These are phyloP conservation scores for Fragilariopsis cylindrus DNA, from an alignment of 108 stramenopile genomes.

Conservation along the genomic window DNA sequence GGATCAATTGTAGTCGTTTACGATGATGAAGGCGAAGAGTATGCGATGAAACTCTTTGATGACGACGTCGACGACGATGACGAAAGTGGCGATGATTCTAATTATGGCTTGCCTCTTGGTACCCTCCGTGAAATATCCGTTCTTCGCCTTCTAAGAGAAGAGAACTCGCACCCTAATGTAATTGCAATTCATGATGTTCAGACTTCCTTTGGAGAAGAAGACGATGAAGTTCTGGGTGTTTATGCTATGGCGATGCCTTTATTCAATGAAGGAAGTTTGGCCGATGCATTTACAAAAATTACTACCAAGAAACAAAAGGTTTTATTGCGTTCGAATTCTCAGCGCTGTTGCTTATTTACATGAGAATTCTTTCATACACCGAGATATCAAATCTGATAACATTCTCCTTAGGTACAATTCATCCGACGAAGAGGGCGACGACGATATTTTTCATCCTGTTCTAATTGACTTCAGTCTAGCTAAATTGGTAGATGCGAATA, in stretches of 20 bases:
- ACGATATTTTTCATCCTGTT: conserved; percentile 51
- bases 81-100: conserved; percentile 38
- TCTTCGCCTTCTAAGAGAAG: conserved; percentile 64
- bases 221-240: conserved; percentile 51
- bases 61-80: conserved; percentile 50
- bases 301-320: conserved; percentile 43
- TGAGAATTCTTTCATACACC: conserved; percentile 94
- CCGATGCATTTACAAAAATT: conserved; percentile 43
- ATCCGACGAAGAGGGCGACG: conserved; percentile 30
- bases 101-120: conserved; percentile 57
- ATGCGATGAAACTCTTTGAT: conserved; percentile 76
- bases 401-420: conserved; percentile 58
- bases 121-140: conserved; percentile 77
- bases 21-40: conserved; percentile 79
- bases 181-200: conserved; percentile 74
- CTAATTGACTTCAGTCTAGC: conserved; percentile 85
- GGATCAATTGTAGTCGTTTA: conserved; percentile 77
- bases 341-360: conserved; percentile 90
- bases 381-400: conserved; percentile 98
- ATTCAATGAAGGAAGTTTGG: conserved; percentile 57
- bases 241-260: conserved; percentile 76
- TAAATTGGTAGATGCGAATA: conserved; percentile 42
- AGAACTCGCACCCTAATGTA: conserved; percentile 75
- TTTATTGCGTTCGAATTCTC: conserved; percentile 70
- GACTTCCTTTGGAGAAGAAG: conserved; percentile 44